These are phyloP conservation scores for Neospermospora avenae DNA, from an alignment of 2,329 filamentous ascomycete species.

Conservation along the genomic window DNA sequence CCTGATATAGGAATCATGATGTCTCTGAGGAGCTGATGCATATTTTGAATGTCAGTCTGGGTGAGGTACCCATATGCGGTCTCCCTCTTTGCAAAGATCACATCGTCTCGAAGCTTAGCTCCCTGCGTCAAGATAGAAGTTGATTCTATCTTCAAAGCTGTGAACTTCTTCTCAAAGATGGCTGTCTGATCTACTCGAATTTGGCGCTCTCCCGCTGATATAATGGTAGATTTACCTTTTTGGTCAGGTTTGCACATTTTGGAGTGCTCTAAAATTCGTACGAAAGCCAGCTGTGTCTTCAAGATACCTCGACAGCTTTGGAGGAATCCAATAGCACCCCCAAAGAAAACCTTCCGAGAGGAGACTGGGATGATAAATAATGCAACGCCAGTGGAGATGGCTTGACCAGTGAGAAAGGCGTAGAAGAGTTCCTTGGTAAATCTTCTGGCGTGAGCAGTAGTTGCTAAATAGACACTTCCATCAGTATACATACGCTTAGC, in stretches of 20 bases:
- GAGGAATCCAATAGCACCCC: conserved; percentile 56
- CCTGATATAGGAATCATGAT: conserved; percentile 64
- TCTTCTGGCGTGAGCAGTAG: conserved; percentile 47
- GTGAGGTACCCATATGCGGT: conserved; percentile 63
- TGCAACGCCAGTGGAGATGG: conserved; percentile 56
- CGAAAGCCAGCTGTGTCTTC: conserved; percentile 57
- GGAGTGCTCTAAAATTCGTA: conserved; percentile 54
- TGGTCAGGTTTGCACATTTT: conserved; percentile 50
- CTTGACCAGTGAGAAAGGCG: conserved; percentile 47
- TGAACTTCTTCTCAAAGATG: conserved; percentile 3
- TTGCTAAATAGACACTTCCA: too few relatives aligned
- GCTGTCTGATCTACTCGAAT: neutral
- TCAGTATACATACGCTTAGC: too few relatives aligned
- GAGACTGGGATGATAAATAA: conserved; percentile 63
- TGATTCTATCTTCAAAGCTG: conserved; percentile 43
- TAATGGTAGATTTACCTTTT: conserved; percentile 28
- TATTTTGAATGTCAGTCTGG: conserved; percentile 58
- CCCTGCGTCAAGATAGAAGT: conserved; percentile 52
- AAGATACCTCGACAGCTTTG: conserved; percentile 53
- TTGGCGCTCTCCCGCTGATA: neutral
- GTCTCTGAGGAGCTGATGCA: conserved; percentile 55
- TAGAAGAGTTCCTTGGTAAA: conserved; percentile 53
- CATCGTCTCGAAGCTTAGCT: conserved; percentile 61
- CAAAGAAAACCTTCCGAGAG: conserved; percentile 59
- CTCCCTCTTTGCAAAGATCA: conserved; percentile 70